Evolutionary conservation across 768 basidiomycete species (phyloP), one percentile per base, ranked within the genome.

Genomic region (Myochromella boudieri): DNA sequence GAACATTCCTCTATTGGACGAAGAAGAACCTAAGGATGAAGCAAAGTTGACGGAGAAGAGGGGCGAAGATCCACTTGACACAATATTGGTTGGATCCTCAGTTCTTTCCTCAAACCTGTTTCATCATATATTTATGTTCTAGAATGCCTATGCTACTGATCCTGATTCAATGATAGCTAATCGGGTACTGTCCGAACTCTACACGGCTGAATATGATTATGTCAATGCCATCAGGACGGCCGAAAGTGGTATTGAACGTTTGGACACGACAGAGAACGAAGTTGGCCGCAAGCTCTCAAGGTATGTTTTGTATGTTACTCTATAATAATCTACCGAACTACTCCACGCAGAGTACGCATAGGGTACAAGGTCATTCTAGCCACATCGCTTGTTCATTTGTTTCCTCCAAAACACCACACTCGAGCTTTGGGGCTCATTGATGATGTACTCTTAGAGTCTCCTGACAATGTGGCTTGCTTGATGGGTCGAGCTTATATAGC

Each of bases 401-500:
- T 81, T 63, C 84, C 95, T 22, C 95, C 95, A 0, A 94, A 94
- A 57, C 87, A 97, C 56, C 95, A 98, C 60, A 55, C 70, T 9
- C 82, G 85, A 42, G 95, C 97, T 1, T 68, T 85, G 20, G 69
- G 76, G 14, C 74, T 97, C 8, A 72, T 97, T 17, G 80, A 88
- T 25, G 80, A 84, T 3, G 75, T 95, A 12, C 77, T 98, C 0
- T 55, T 68, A 2, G 66, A 74, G 26, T 80, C 85, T 29, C 80
- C 87, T 0, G 57, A 77, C 41, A 85, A 92, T 55, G 67, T 81
- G 7, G 63, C 74, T 10, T 83, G 82, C 21, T 71, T 95, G 33
- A 82, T 94, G 68, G 82, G 83, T 12, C 79, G 80, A 37, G 95
- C 83, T 0, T 87, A 84, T 55, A 75, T 97, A 32, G 67, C 86